Conservation (phyloP, 768 basidiomycete genomes). For the Tephrocybe rancida region DNA sequence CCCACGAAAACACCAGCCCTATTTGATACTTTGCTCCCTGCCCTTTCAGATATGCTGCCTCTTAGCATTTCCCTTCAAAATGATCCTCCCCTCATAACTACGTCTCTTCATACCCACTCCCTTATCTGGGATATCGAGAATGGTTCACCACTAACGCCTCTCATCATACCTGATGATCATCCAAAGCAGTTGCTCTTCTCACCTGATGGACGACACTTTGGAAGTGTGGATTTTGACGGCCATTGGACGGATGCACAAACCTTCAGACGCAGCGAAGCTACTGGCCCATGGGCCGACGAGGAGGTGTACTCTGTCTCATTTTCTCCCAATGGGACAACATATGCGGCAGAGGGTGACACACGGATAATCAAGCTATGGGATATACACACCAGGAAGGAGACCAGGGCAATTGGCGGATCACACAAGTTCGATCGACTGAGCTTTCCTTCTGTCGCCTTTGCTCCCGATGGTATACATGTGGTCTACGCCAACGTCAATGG, state of each 20-base stretch:
- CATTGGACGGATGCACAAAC: too few species aligned
- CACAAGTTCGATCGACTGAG: too few species aligned
- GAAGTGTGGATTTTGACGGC: too few species aligned
- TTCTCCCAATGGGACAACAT: neutral
- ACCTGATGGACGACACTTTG: neutral
- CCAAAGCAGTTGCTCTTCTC: neutral
- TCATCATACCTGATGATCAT: neutral
- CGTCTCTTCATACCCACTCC: neutral
- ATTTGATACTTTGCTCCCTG: neutral
- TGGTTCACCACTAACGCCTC: neutral
- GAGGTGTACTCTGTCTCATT: neutral
- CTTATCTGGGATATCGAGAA: neutral
- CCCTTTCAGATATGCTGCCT: neutral
- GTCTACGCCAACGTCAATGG: neutral
- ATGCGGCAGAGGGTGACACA: neutral
- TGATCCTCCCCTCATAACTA: neutral
- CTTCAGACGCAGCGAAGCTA: too few species aligned
- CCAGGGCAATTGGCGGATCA: too few species aligned
- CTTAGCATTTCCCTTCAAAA: neutral
- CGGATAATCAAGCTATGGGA: neutral
- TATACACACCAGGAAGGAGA: neutral
- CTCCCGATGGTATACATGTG: neutral
- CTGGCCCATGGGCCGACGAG: too few species aligned
- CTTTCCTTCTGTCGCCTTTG: neutral
- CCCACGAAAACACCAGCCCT: neutral